Evolutionary conservation across 495 filamentous ascomycete species (phyloP).

Genomic region (Hypoxylon crocopeplum): DNA sequence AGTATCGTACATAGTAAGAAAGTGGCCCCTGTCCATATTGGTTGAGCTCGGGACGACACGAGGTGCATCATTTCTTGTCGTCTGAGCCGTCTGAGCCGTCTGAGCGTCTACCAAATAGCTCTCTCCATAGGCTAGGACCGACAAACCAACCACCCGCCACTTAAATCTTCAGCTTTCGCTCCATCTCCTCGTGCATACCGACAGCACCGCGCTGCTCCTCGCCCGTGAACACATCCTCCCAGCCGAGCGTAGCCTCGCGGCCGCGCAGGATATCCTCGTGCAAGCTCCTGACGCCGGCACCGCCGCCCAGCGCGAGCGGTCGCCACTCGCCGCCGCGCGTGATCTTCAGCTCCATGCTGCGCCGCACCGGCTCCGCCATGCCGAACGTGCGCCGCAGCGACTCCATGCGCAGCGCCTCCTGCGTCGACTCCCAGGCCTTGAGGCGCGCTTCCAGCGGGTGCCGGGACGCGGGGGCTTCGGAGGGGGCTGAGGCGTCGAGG

Average conservation of each 20-base stretch:
- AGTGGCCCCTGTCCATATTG: neutral
- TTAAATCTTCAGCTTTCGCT: conserved; percentile 73
- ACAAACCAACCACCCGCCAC: neutral
- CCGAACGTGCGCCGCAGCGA: conserved; percentile 82
- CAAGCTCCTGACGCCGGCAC: conserved; percentile 11
- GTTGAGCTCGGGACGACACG: neutral
- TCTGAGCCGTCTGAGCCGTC: neutral
- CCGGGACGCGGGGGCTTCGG: conserved; percentile 59
- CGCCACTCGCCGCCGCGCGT: conserved; percentile 62
- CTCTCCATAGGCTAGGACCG: neutral
- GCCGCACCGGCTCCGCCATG: conserved; percentile 88
- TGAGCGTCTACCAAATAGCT: neutral
- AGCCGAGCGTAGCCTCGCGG: conserved; percentile 27
- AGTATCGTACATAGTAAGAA: neutral
- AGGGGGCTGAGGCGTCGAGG: conserved; percentile 54
- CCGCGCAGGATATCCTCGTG: conserved; percentile 61
- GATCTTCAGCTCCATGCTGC: conserved; percentile 96
- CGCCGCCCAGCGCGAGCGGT: conserved; percentile 53
- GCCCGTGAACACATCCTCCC: conserved; percentile 69
- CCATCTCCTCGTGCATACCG: conserved; percentile 90
- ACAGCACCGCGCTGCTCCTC: conserved; percentile 72
- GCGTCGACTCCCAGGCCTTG: conserved; percentile 80
- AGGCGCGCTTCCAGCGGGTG: conserved; percentile 95
- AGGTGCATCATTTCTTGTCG: neutral
- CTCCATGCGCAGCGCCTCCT: conserved; percentile 87